Evolutionary conservation across 78 protist species (phyloP).

Genomic region (Thecamonas trahens): DNA sequence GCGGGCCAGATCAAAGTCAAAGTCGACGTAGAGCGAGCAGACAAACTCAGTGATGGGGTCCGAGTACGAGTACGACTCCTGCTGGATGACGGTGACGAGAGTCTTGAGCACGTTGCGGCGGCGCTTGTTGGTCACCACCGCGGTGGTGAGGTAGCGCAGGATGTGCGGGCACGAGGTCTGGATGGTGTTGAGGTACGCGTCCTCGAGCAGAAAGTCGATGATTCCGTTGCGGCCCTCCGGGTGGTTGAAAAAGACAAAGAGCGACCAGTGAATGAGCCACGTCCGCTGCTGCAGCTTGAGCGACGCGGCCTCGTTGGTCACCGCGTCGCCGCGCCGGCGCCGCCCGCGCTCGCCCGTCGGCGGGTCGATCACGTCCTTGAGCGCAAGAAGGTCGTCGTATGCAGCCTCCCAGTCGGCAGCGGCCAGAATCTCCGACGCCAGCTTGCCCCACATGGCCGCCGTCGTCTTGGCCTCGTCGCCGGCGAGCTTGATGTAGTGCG

Average conservation of each 20-base stretch:
- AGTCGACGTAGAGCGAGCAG: conserved; percentile 58
- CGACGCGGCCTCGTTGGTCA: conserved; percentile 21
- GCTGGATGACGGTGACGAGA: conserved; percentile 46
- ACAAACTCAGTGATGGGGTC: conserved; percentile 82
- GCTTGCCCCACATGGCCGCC: conserved; percentile 82
- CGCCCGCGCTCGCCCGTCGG: background rate
- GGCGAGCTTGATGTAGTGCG: conserved; percentile 2
- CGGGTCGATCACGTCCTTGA: conserved; percentile 31
- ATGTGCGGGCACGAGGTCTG: conserved; percentile 80
- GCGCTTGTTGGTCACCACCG: conserved; percentile 64
- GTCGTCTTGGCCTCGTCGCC: conserved; percentile 24
- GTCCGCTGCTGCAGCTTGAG: conserved; percentile 74
- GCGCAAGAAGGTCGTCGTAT: conserved; percentile 26
- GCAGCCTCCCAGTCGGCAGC: conserved; percentile 63
- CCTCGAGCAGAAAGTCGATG: conserved; percentile 59
- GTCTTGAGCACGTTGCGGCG: conserved; percentile 39
- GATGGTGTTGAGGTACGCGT: conserved; percentile 53
- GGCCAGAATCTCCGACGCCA: conserved; percentile 73
- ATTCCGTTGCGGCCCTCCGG: conserved; percentile 45
- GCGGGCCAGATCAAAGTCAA: conserved; percentile 64
- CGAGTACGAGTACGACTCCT: conserved; percentile 56
- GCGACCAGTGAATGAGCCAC: conserved; percentile 82
- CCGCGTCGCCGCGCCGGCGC: background rate
- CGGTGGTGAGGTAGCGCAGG: conserved; percentile 73
- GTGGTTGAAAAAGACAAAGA: conserved; percentile 77